phyloP scores from a whole-genome alignment of 306 rosid genomes.

The Psophocarpus tetragonolobus region DNA sequence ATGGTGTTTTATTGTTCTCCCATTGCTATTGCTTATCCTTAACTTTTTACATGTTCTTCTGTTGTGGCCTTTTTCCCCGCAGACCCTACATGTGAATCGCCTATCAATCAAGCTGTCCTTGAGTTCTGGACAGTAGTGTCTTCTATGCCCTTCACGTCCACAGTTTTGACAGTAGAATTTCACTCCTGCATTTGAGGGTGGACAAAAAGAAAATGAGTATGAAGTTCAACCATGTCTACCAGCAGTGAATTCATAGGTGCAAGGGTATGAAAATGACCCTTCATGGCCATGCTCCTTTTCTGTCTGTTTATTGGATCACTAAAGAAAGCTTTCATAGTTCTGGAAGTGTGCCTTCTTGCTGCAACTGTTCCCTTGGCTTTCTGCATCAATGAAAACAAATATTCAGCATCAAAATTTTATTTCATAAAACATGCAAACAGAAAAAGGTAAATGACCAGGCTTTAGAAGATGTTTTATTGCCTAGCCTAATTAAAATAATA shows the following conservation, averaged over 20 bases:
- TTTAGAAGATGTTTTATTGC: neutral
- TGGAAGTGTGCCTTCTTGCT: slow-evolving; percentile 81
- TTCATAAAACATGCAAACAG: neutral
- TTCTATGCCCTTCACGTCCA: slow-evolving; percentile 91
- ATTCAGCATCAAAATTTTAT: neutral
- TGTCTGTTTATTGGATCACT: slow-evolving; percentile 87
- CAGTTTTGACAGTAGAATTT: slow-evolving; percentile 83
- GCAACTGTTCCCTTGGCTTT: slow-evolving; percentile 82
- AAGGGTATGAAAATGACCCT: slow-evolving; percentile 50
- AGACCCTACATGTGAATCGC: slow-evolving; percentile 55
- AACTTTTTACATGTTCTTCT: slow-evolving; percentile 69
- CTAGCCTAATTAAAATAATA: neutral
- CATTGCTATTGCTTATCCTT: slow-evolving; percentile 35
- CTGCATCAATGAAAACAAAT: slow-evolving; percentile 46
- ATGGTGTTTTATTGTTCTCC: slow-evolving; percentile 36
- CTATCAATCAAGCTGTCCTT: slow-evolving; percentile 45
- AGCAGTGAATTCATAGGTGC: slow-evolving; percentile 11
- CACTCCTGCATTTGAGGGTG: slow-evolving; percentile 55
- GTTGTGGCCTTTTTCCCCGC: slow-evolving; percentile 88
- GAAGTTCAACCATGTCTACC: slow-evolving; percentile 26
- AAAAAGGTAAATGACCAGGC: neutral
- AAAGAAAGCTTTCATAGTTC: slow-evolving; percentile 74
- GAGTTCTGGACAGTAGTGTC: slow-evolving; percentile 85
- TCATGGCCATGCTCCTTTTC: slow-evolving; percentile 88
- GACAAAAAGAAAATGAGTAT: neutral